These are phyloP conservation scores for Lyophyllum decastes DNA, from an alignment of 768 basidiomycete species.

Conservation along the genomic window DNA sequence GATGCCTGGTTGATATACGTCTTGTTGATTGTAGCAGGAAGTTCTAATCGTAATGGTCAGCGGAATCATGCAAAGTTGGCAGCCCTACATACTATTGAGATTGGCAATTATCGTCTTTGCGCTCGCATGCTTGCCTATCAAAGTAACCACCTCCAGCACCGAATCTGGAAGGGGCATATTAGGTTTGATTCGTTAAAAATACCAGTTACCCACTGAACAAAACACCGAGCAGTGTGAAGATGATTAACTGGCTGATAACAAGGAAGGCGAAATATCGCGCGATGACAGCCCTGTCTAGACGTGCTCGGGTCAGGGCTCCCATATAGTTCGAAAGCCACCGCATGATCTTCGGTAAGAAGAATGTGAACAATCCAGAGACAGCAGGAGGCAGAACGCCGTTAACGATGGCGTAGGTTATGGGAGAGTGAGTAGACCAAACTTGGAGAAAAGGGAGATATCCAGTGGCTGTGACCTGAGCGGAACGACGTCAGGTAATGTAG, in stretches of 20 bases:
- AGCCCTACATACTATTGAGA: conserved; percentile 30
- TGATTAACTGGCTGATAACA: conserved; percentile 86
- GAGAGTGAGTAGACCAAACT: conserved; percentile 62
- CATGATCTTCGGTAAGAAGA: conserved; percentile 88
- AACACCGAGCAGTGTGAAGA: conserved; percentile 91
- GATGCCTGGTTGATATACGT: conserved; percentile 90
- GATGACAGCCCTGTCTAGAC: conserved; percentile 84
- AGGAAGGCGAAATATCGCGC: conserved; percentile 92
- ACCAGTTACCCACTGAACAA: conserved; percentile 78
- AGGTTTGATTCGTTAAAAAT: background rate
- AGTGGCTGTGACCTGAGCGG: conserved; percentile 36
- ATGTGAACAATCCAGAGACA: conserved; percentile 83
- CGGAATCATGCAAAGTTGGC: conserved; percentile 22
- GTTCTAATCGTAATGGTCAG: conserved; percentile 9
- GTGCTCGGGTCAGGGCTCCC: conserved; percentile 65
- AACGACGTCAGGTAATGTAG: background rate
- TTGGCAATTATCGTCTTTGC: conserved; percentile 44
- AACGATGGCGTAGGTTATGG: conserved; percentile 73
- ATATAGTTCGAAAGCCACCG: conserved; percentile 71
- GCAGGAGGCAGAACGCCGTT: conserved; percentile 92
- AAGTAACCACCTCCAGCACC: conserved; percentile 39
- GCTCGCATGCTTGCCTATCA: conserved; percentile 43
- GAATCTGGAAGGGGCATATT: conserved; percentile 26
- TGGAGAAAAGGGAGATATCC: conserved; percentile 72
- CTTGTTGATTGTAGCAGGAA: conserved; percentile 71